phyloP scores from a whole-genome alignment of 768 basidiomycete genomes.

The Saitozyma podzolica region DNA sequence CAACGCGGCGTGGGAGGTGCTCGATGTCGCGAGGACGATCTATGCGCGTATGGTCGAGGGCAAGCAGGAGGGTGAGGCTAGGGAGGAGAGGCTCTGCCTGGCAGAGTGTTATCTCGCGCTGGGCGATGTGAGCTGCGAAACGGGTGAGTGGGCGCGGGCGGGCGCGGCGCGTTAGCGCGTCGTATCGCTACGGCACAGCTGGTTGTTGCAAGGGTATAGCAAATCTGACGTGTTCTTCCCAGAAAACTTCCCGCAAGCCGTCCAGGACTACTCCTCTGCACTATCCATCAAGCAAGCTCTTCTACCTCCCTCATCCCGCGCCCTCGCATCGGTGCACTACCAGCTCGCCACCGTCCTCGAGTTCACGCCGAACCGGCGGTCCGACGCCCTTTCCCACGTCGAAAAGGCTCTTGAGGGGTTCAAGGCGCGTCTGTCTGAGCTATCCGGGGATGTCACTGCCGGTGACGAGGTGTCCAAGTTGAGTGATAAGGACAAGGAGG shows the following conservation, averaged over 20 bases:
- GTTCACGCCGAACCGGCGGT: slow-evolving; percentile 77
- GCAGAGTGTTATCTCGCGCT: slow-evolving; percentile 88
- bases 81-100: slow-evolving; percentile 62
- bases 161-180: too few relatives aligned
- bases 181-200: too few relatives aligned
- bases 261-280: slow-evolving; percentile 78
- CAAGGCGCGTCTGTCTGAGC: slow-evolving; percentile 57
- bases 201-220: too few relatives aligned
- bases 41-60: slow-evolving; percentile 69
- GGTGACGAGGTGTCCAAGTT: slow-evolving; percentile 30
- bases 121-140: slow-evolving; percentile 95
- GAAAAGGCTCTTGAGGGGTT: slow-evolving; percentile 78
- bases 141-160: slow-evolving; percentile 61
- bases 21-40: slow-evolving; percentile 89
- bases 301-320: slow-evolving; percentile 82
- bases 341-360: slow-evolving; percentile 92
- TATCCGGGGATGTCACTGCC: slow-evolving; percentile 4
- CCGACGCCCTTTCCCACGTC: slow-evolving; percentile 78
- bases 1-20: slow-evolving; percentile 94
- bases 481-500: slow-evolving; percentile 68
- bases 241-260: slow-evolving; percentile 97
- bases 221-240: slow-evolving; percentile 9
- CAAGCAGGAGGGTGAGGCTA: slow-evolving; percentile 50
- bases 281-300: slow-evolving; percentile 70
- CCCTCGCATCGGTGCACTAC: slow-evolving; percentile 91